A percentile compares a stretch with the other conserved stretches of the same genome.
These are phyloP conservation scores for Stagonosporopsis tanaceti DNA, from an alignment of 2,329 filamentous ascomycete genomes.

Conservation along the genomic window DNA sequence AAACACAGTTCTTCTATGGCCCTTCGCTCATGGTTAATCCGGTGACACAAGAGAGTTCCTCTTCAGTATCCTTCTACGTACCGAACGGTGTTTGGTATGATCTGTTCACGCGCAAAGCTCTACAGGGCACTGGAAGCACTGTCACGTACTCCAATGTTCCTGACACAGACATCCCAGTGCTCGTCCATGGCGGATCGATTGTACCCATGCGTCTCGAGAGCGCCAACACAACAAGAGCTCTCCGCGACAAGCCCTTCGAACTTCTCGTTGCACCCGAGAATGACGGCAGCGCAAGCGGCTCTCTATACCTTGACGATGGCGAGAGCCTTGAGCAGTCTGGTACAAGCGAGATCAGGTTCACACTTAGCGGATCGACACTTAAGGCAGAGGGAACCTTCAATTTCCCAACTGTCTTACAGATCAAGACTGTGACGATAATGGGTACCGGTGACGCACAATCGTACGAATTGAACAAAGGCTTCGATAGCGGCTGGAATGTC, in stretches of 20 bases:
- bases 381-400: conserved; percentile 63
- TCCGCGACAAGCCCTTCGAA: conserved; percentile 73
- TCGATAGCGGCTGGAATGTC: conserved; percentile 33
- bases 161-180: conserved; percentile 66
- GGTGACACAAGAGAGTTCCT: conserved; percentile 60
- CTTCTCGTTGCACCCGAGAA: conserved; percentile 71
- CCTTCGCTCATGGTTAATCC: conserved; percentile 65
- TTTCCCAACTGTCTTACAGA: conserved; percentile 48
- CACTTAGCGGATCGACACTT: conserved; percentile 63
- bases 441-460: conserved; percentile 26
- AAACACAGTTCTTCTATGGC: conserved; percentile 67
- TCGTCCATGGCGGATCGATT: conserved; percentile 70
- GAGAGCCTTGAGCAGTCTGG: conserved; percentile 67
- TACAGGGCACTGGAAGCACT: conserved; percentile 50
- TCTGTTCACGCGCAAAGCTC: conserved; percentile 42
- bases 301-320: conserved; percentile 81
- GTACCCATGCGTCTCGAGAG: conserved; percentile 64
- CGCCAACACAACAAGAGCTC: conserved; percentile 68
- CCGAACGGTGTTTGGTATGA: conserved; percentile 63
- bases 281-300: conserved; percentile 70
- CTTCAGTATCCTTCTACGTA: conserved; percentile 63
- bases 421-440: conserved; percentile 37
- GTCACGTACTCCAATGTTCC: conserved; percentile 57
- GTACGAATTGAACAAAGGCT: conserved; percentile 35
- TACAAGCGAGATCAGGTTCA: conserved; percentile 67